Evolutionary conservation across 441 rosid species (phyloP), one percentile per base, ranked within the genome.

Genomic region (Bruguiera hainesii): DNA sequence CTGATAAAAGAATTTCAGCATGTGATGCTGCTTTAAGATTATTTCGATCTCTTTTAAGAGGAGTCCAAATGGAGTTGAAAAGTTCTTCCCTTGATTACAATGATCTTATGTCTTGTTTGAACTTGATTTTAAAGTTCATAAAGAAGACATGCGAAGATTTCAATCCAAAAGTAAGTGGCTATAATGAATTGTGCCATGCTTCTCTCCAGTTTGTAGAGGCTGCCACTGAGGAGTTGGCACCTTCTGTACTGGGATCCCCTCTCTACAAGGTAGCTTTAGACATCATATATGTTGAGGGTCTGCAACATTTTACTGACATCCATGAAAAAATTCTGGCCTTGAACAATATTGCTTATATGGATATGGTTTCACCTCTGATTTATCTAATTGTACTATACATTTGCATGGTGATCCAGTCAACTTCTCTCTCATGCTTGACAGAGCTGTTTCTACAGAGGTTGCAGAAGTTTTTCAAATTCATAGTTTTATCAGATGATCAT

Each of bases 201-300:
- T 69, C 65, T 33, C 69, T 83, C 69, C 67, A 37, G 63, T 73
- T 87, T 57, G 50, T 83, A 50, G 80, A 67, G 73, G 77, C 69
- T 28, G 65, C 73, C 21, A 60, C 51, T 4, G 81, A 83, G 70
- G 86, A 87, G 72, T 72, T 83, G 64, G 82, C 79, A 50, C 81
- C 89, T 70, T 77, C 84, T 63, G 33, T 81, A 11, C 19, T 84
- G 70, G 84, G 77, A 74, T 83, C 81, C 68, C 83, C 86, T 63
- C 75, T 81, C n/a, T 83, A 83, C 69, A 80, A 77, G 76, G 75
- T 84, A 15, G 69, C 85, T 26, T 53, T 84, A 64, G 86, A 84
- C 74, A 58, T 83, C 62, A 74, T 56, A 51, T 84, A 39, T 70
- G 20, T 79, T 59, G 71, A 81, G 69, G 64, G 66, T 13, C 61